Evolutionary conservation across 1,284 basidiomycete genomes (phyloP).

Genomic region (Papiliotrema flavescens): DNA sequence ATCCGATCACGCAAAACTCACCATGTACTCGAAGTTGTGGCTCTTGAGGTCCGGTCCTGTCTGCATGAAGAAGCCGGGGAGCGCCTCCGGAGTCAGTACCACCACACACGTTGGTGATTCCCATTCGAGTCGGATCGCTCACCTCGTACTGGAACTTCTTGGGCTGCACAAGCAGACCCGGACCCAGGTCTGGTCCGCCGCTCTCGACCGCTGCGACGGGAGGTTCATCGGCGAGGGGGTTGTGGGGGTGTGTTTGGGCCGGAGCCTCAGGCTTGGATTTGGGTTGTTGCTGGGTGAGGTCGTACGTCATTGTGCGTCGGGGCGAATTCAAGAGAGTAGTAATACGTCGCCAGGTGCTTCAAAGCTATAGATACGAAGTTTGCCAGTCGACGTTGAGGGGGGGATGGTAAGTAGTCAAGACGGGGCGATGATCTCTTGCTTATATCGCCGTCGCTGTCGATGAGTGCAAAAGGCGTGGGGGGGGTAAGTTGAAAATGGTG

Average conservation of each 20-base stretch:
- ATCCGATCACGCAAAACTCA: constrained; percentile 12
- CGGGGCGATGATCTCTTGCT: too few species aligned
- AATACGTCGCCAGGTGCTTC: too few species aligned
- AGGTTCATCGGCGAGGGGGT: constrained; percentile 23
- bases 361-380: too few species aligned
- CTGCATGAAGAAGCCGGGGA: constrained; percentile 42
- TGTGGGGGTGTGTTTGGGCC: not conserved
- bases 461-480: too few species aligned
- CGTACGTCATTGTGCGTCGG: not conserved
- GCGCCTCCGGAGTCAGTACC: constrained; percentile 17
- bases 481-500: too few species aligned
- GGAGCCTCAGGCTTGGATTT: not conserved
- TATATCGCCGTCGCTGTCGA: too few species aligned
- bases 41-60: constrained; percentile 34
- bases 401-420: too few species aligned
- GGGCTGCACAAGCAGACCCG: constrained; percentile 23
- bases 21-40: constrained; percentile 36
- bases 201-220: constrained; percentile 33
- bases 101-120: not conserved
- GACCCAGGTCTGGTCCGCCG: constrained; percentile 31
- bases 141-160: constrained; percentile 38
- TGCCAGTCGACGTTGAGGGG: too few species aligned
- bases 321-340: not conserved
- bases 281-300: not conserved
- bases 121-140: constrained; percentile 4